Evolutionary conservation across 768 basidiomycete genomes (phyloP).

Genomic region (Lactifluus echinatus): DNA sequence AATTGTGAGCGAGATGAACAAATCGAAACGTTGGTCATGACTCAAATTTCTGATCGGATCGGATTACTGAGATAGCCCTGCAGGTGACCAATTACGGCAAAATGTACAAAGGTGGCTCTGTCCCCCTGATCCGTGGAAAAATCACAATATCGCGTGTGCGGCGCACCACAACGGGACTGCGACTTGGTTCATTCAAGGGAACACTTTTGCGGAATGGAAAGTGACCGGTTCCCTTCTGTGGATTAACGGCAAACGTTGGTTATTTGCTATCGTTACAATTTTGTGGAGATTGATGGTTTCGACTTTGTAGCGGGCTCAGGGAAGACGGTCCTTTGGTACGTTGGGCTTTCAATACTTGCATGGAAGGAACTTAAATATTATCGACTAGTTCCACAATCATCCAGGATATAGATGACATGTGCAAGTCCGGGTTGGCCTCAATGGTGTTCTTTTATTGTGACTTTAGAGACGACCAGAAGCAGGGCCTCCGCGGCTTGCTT

Average conservation of each 20-base stretch:
- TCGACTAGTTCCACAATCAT: neutral
- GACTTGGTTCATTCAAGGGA: neutral
- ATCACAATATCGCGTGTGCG: neutral
- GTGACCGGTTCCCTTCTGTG: neutral
- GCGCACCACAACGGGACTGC: neutral
- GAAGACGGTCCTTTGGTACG: neutral
- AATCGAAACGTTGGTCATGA: neutral
- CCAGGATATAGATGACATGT: neutral
- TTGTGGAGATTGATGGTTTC: neutral
- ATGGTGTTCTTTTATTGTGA: neutral
- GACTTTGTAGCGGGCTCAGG: neutral
- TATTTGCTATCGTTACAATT: neutral
- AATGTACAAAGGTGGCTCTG: neutral
- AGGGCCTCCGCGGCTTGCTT: no score
- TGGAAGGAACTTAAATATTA: neutral
- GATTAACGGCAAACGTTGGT: neutral
- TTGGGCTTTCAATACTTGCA: neutral
- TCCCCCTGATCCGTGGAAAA: neutral
- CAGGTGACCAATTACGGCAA: neutral
- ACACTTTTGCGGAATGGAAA: neutral
- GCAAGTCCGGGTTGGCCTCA: neutral
- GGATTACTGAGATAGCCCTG: neutral
- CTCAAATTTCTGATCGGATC: neutral
- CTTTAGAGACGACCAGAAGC: neutral
- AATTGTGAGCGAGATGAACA: neutral